phyloP scores from a whole-genome alignment of 768 basidiomycete genomes.

The Russula sp. region DNA sequence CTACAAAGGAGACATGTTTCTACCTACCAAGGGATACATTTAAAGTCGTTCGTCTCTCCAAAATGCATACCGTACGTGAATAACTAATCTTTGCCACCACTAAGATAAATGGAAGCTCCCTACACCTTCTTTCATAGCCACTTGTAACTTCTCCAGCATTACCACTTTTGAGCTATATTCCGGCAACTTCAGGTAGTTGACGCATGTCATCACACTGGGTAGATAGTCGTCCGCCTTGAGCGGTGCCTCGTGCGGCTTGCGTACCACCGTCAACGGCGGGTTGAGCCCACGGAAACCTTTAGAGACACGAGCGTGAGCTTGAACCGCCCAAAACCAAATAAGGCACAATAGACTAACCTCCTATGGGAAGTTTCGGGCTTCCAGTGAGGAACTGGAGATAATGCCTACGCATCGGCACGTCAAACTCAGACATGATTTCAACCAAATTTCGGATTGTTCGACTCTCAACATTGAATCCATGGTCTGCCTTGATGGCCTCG shows the following conservation, averaged over 20 bases:
- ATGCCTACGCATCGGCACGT: conserved; percentile 68
- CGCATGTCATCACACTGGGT: conserved; percentile 98
- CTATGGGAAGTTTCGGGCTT: conserved; percentile 93
- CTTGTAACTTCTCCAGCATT: conserved; percentile 76
- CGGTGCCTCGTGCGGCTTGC: conserved; percentile 92
- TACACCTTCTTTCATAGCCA: conserved; percentile 90
- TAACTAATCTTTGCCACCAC: conserved; percentile 47
- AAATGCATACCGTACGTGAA: not conserved
- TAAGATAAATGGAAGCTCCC: conserved; percentile 97
- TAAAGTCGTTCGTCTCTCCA: not conserved
- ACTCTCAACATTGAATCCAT: conserved; percentile 96
- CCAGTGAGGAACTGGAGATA: conserved; percentile 98
- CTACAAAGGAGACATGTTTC: conserved; percentile 19
- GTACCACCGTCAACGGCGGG: conserved; percentile 92
- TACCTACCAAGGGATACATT: conserved; percentile 7
- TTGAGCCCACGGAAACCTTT: conserved; percentile 92
- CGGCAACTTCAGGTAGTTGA: conserved; percentile 93
- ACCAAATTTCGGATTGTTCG: conserved; percentile 85
- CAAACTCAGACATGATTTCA: conserved; percentile 82
- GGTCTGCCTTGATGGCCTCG: conserved; percentile 93
- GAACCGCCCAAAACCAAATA: not conserved
- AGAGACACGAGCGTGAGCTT: conserved; percentile 9
- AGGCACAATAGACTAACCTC: conserved; percentile 53
- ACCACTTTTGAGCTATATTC: conserved; percentile 88
- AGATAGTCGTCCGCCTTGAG: conserved; percentile 91